phyloP scores from a whole-genome alignment of 2,329 filamentous ascomycete species.

The Diaporthe ilicicola region DNA sequence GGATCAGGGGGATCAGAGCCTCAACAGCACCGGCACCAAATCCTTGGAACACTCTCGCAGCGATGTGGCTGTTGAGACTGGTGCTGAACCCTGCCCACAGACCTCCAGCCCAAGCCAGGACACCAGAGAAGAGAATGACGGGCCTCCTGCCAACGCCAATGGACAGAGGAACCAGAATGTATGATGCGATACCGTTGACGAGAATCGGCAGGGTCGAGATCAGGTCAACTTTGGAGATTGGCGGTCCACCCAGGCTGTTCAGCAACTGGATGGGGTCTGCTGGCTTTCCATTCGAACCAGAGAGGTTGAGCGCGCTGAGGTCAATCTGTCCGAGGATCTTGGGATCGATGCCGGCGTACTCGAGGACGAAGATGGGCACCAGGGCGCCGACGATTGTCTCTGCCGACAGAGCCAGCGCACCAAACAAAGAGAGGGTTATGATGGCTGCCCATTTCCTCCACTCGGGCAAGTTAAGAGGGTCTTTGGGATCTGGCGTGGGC shows the following conservation, averaged over 20 bases:
- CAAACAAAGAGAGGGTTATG: conserved; percentile 36
- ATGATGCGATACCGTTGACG: conserved; percentile 38
- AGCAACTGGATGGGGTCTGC: conserved; percentile 35
- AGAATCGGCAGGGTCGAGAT: conserved; percentile 37
- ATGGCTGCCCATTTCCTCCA: conserved; percentile 39
- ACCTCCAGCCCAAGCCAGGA: conserved; percentile 37
- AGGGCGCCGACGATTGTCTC: conserved; percentile 36
- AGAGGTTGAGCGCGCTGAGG: conserved; percentile 36
- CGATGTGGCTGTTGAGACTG: conserved; percentile 36
- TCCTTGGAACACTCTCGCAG: conserved; percentile 36
- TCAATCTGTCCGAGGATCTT: conserved; percentile 35
- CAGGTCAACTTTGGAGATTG: conserved; percentile 36
- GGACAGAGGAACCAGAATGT: conserved; percentile 37
- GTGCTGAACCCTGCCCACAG: conserved; percentile 38
- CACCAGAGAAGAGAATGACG: conserved; percentile 36
- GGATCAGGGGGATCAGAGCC: conserved; percentile 38
- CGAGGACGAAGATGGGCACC: conserved; percentile 38
- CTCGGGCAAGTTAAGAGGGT: conserved; percentile 37
- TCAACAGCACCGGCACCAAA: conserved; percentile 38
- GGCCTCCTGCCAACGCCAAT: conserved; percentile 37
- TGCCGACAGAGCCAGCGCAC: conserved; percentile 37
- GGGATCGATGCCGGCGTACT: conserved; percentile 38
- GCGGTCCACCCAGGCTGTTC: conserved; percentile 31
- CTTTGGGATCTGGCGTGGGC: conserved; percentile 30
- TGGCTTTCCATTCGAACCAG: conserved; percentile 22